Evolutionary conservation across 2,329 filamentous ascomycete species (phyloP), one percentile per base, ranked within the genome.

Genomic region (Cladosporium sp.): DNA sequence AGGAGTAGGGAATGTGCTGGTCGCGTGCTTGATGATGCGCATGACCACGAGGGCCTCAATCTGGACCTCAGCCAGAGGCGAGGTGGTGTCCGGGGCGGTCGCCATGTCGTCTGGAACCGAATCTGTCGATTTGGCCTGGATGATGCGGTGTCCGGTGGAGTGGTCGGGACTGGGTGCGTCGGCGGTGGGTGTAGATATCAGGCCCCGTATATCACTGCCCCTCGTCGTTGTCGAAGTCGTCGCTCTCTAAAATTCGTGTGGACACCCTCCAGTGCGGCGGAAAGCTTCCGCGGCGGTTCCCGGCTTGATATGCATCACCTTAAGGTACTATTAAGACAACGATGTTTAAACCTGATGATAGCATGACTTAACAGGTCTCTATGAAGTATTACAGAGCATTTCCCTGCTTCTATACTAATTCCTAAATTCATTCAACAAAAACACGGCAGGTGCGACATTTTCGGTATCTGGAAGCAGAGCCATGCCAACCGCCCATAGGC

Each of bases 1-100:
- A 59, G 87, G 87, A 55, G 91, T 93, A 51, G 93, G 93, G 79
- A 96, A 97, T 57, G 84, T 84, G 70, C 89, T 85, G 59, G 91
- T 88, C 80, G 90, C 91, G 81, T 97, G 92, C 80, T 95, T 97
- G 77, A 95, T 92, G 75, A 97, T 92, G 82, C 97, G 96, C 89
- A 97, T 93, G 68, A 96, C 90, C 71, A 96, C 93, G 82, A 97
- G 82, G 72, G 93, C 91, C 82, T 96, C 92, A 73, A 97, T 88
- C 82, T 96, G 91, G 70, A 97, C 90, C 77, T 90, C 84, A 82
- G 59, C 63, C 49, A 71, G 55, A 30, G 70, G 68, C 88, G 89
- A 78, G 95, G 83, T 75, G 89, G 45, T 51, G 19, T 40, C 45
- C n/a, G 57, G 39, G 36, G 22, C 45, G 30, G 47, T 58, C 51